Base-by-base conservation (phyloP, 2,329 filamentous ascomycete species). In the Epichloe sibirici region DNA sequence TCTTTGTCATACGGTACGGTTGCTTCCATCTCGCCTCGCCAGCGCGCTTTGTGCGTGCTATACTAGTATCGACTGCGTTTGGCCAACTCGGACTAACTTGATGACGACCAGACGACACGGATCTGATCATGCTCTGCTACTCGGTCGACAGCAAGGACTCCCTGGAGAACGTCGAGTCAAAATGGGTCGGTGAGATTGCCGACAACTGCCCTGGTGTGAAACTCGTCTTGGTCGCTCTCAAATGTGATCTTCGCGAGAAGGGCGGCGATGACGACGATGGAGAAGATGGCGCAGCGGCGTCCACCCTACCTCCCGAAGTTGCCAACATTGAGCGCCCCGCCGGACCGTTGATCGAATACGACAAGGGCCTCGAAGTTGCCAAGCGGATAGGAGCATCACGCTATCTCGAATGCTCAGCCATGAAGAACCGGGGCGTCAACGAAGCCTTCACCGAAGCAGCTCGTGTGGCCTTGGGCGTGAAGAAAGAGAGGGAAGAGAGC, bases 51-150 rank as follows among this genome's bases (percentile, higher is more conserved):
- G n/a, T 40, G 23, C n/a, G 9, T 15, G 23, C 34, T 35, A n/a
- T 15, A 11, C 5, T 7, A 8, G 15, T 31, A 25, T 34, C 28
- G 3, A 12, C 34, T 6, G 15, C n/a, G 9, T 21, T 21, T 15
- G 45, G 31, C 17, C 17, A n/a, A 8, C 43, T 21, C 44, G 13
- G 11, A 37, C 59, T 59, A 45, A 59, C 52, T 49, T 23, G 40
- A 38, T 21, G 54, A 46, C 17, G 21, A 17, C 35, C 55, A 78
- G 76, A 85, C 59, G 93, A 98, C 67, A 98, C 93, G 51, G 93
- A 98, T 66, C 83, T 94, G 45, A 95, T 98, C 63, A 96, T 98
- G 86, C 87, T 98, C 61, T 98, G 93, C 76, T 98, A 97, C 73
- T 93, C 88, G 62, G 88, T 97, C 67, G 93, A 98, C 71, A 95